Evolutionary conservation across 805 yeast genomes (phyloP), one percentile per base, ranked within the genome.

Genomic region (Scheffersomyces lignosus): DNA sequence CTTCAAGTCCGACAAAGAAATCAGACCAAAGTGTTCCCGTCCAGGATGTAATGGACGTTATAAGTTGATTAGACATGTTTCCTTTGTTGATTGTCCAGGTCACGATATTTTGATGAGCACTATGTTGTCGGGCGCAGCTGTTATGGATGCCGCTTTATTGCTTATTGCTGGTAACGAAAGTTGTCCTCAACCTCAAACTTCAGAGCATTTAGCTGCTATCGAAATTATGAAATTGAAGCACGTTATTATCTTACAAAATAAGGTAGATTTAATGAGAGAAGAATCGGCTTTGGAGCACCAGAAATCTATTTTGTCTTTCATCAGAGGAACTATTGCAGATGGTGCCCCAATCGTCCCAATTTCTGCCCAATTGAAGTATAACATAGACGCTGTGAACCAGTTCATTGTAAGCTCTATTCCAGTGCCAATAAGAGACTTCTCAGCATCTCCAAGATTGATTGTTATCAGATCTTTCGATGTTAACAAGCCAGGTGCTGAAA

Each of bases 81-180:
- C 96, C 8, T 95, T 95, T 57, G 99, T 95, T 44, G 99, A 93
- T 75, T 95, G 99, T 75, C 99, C 99, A 43, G 99, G 99, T 66
- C 99, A 93, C 86, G 99, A 93, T 75, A 95, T 93, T 73, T 83
- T 93, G 66, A 93, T 93, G 99, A 89, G 97, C 78, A 93, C 99
- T 50, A 93, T 93, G 99, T 82, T 93, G 80, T 90, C 98, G 31
- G 99, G 99, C 63, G 99, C 99, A 25, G 99, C 99, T 13, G 99
- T 93, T 48, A 93, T 93, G 99, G 99, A 93, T 70, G 99, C 99
- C 39, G 99, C 99, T 2, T 74, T 93, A 44, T 74, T 93, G 59
- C 77, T 93, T 49, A 83, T 93, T 61, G 99, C 99, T 18, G 99
- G 98, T 69, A 93, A 93, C 64, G 99, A 93, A 77, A 81, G 96